Evolutionary conservation across 2,329 filamentous ascomycete species (phyloP).

Genomic region (Curvularia spicifera): DNA sequence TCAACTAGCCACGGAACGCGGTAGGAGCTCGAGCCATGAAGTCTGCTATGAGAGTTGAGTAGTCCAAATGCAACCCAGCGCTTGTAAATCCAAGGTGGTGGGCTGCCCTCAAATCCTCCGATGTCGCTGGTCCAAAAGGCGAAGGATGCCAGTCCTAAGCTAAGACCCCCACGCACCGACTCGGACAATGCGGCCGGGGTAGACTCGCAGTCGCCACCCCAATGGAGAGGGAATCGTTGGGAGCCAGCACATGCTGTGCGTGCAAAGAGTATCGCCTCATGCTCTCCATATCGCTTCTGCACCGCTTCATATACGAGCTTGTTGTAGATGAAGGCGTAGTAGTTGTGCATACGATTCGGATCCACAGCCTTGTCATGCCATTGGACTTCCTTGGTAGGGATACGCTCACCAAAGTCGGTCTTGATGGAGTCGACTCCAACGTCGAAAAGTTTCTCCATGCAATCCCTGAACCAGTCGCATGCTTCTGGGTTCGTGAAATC

Average conservation of each 20-base stretch:
- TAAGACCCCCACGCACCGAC: constrained; percentile 69
- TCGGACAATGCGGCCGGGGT: constrained; percentile 77
- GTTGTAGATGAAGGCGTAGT: constrained; percentile 77
- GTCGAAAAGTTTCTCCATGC: constrained; percentile 69
- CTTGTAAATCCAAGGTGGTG: constrained; percentile 74
- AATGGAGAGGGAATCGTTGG: constrained; percentile 69
- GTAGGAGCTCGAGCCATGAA: constrained; percentile 74
- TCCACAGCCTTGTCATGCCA: constrained; percentile 68
- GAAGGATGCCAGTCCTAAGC: constrained; percentile 68
- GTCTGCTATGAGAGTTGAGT: constrained; percentile 71
- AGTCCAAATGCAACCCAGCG: constrained; percentile 80
- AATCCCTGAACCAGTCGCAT: constrained; percentile 67
- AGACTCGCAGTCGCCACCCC: constrained; percentile 78
- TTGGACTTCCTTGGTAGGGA: constrained; percentile 68
- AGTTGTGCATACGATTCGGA: constrained; percentile 75
- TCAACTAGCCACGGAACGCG: constrained; percentile 79
- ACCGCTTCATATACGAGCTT: constrained; percentile 71
- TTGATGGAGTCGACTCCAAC: constrained; percentile 75
- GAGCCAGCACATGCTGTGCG: constrained; percentile 71
- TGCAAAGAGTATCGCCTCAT: constrained; percentile 70
- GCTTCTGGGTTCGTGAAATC: constrained; percentile 77
- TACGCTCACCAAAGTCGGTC: constrained; percentile 77
- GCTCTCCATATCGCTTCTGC: constrained; percentile 58
- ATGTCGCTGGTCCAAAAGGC: constrained; percentile 75
- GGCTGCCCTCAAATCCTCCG: constrained; percentile 73